Conservation (phyloP, 2,329 filamentous ascomycete genomes). For the Madurella fahalii region DNA sequence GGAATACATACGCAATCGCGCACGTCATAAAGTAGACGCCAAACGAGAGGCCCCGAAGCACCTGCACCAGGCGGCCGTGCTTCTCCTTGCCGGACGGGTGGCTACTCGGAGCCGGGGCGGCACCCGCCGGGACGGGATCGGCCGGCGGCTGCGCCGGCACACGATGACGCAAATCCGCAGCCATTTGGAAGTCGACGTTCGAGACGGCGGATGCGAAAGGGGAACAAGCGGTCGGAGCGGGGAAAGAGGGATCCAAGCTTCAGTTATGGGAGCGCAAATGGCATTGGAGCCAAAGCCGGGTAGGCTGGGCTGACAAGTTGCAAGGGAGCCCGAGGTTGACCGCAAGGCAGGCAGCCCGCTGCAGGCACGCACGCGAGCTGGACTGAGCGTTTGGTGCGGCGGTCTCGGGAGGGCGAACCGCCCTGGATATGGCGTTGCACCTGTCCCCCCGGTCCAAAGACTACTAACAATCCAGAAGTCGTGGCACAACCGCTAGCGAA, state of each 20-base stretch:
- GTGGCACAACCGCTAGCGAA: constrained; percentile 2
- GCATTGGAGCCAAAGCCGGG: too few species aligned
- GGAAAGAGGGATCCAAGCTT: not conserved
- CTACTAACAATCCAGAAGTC: not conserved
- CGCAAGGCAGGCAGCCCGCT: constrained; percentile 11
- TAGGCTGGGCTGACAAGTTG: too few species aligned
- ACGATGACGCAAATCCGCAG: constrained; percentile 36
- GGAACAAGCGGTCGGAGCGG: not conserved
- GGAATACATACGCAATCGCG: constrained; percentile 43
- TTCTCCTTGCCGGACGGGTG: constrained; percentile 55
- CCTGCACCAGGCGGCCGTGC: constrained; percentile 47
- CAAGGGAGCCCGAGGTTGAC: not conserved
- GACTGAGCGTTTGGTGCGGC: constrained; percentile 10
- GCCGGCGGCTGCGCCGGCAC: constrained; percentile 26
- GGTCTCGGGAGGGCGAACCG: not conserved
- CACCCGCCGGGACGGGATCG: constrained; percentile 12
- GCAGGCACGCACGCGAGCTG: not conserved
- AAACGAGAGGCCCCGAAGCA: constrained; percentile 50
- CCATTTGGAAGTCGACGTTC: constrained; percentile 26
- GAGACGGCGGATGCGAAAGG: constrained; percentile 1
- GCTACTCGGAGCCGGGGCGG: not conserved
- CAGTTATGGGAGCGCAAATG: too few species aligned
- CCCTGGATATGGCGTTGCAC: not conserved
- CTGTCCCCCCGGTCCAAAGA: not conserved
- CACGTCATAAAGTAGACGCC: constrained; percentile 49